Conservation (phyloP, 139 green algal species). For the Pseudopediastrum boryanum region DNA sequence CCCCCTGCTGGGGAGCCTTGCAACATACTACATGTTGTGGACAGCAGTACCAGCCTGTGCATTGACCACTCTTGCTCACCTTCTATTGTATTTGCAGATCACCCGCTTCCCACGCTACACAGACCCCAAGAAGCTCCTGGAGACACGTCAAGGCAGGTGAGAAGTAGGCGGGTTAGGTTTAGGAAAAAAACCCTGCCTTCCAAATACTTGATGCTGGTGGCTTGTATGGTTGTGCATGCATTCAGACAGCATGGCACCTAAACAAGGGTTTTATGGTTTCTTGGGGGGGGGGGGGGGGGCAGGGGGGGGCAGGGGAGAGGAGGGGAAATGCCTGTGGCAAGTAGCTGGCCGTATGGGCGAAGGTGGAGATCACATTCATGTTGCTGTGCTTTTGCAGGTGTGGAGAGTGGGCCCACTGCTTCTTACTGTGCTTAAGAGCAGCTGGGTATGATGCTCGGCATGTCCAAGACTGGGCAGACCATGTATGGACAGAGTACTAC, state of each 20-base stretch:
- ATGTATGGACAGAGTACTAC: constrained; percentile 67
- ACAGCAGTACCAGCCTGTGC: background rate
- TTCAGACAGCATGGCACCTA: too few species aligned
- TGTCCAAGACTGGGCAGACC: constrained; percentile 75
- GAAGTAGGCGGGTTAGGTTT: too few species aligned
- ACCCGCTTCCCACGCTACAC: constrained; percentile 61
- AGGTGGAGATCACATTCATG: background rate
- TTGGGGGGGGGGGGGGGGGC: too few species aligned
- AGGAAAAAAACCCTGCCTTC: too few species aligned
- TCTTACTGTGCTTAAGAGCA: constrained; percentile 70
- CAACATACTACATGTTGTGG: too few species aligned
- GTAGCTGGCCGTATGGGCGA: too few species aligned
- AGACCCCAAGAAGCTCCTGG: constrained; percentile 67
- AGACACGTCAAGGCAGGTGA: constrained; percentile 63
- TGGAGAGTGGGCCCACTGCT: constrained; percentile 73
- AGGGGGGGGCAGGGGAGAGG: too few species aligned
- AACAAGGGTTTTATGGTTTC: too few species aligned
- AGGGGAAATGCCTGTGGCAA: too few species aligned
- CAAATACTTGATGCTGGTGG: too few species aligned
- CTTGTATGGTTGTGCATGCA: too few species aligned
- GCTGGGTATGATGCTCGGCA: constrained; percentile 62
- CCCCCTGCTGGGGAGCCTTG: too few species aligned
- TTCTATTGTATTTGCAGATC: constrained; percentile 20
- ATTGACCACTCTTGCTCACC: background rate
- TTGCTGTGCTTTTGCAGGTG: constrained; percentile 43